Base-by-base conservation (phyloP, 352 stramenopile genomes). In the Peronospora destructor region DNA sequence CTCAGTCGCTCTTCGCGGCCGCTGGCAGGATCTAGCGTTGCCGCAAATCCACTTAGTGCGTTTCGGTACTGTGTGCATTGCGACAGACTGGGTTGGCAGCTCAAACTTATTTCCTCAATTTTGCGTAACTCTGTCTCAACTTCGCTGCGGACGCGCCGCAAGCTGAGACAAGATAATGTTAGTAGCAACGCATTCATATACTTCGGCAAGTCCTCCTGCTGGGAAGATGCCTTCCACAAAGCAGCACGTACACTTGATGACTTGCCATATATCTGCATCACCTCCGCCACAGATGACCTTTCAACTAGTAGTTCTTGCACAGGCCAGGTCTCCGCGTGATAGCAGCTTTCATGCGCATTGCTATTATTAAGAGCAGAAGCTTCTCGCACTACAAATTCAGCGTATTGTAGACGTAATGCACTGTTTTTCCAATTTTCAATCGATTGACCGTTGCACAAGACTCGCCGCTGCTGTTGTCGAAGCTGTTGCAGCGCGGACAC, bases 81-180 rank as follows among this genome's bases (percentile, higher is more conserved):
- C 0, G 76, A 85, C 7, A 45, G 14, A 30, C 59, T 80, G 29
- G 79, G 56, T 40, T 68, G 44, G 26, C 76, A 90, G 14, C 70
- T 71, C n/a, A 93, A 37, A 42, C 77, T 93, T 25, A 84, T 73
- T 54, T 93, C 82, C 56, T 93, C 80, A 12, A 93, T 65, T 35
- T 91, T 91, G 35, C 82, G 76, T 10, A 93, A 47, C 36, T 93
- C 61, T 6, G 68, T 32, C 44, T 93, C 79, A n/a, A 89, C 77
- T 39, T 93, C 77, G 32, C 69, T 85, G 0, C 82, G 77, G 1
- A 87, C 68, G 32, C 82, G 74, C 13, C 82, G 66, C 25, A 93
- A 65, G 3, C 64, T 74, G 0, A 92, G 42, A 52, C 76, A 87
- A 2, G 70, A 70, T 45, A 87, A 53, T 7, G 70, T 72, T 3